Base-by-base conservation (phyloP, 148 eudicot genomes). In the Rhododendron ferrugineum region DNA sequence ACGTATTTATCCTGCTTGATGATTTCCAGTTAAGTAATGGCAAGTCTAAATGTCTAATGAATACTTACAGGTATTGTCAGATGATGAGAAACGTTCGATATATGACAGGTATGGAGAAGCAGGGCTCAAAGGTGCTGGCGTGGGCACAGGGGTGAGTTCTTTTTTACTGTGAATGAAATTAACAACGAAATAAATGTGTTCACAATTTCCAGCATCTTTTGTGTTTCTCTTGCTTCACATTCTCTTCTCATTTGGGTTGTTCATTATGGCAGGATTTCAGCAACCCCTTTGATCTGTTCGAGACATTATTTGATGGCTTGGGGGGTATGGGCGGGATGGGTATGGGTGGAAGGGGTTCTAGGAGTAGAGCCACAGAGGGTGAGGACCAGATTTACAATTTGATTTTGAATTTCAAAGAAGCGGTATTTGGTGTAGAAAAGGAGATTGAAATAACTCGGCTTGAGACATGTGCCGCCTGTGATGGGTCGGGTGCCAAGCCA, bases 41-140 rank as follows among this genome's bases (percentile, higher is more conserved):
- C 62, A 40, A 54, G 60, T 37, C 13, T 26, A 44, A 56, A 40
- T 42, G 60, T 37, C 13, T 26, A 44, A 56, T 54, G 32, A 44
- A 68, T 70, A 56, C 34, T 32, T 82, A 85, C 94, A 97, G 99
- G 98, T 95, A 66, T 89, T 97, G 83, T 95, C 98, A n/a, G 99
- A 97, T 86, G 98, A 97, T 86, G 98, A 97, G 90, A 97, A 95
- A 86, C 96, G 96, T 83, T 92, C 99, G 56, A 95, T 97, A 84
- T 97, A 97, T 90, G 99, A 97, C 87, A 91, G 87, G 86, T 97
- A 94, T 82, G 99, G 99, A 52, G 99, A 97, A 91, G 99, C 95
- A 68, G 99, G 99, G 66, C 98, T 97, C 81, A 97, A 94, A 92
- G 99, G 99, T 42, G 93, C 92, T 83, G 94, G 96, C 52, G 86